Conservation (phyloP, 2,329 filamentous ascomycete genomes). For the Nemania bipapillata region DNA sequence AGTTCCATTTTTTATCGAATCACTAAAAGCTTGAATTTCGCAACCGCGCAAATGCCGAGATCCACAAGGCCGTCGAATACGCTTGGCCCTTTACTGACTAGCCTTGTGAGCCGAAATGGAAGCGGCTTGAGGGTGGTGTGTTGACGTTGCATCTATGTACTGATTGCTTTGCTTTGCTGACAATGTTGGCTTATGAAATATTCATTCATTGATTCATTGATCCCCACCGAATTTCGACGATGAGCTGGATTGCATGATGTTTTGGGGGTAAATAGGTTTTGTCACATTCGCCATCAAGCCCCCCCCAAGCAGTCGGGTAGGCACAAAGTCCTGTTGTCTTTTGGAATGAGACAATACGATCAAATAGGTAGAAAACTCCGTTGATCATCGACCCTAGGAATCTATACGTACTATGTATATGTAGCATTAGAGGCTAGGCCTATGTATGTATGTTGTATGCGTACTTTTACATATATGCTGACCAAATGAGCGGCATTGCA, state of each 20-base stretch:
- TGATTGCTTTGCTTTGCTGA: constrained; percentile 10
- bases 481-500: no score
- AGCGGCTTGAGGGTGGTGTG: constrained; percentile 29
- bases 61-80: constrained; percentile 24
- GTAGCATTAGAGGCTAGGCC: background rate
- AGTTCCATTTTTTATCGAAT: constrained; percentile 3
- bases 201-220: constrained; percentile 1
- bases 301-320: constrained; percentile 10
- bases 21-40: constrained; percentile 34
- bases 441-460: no score
- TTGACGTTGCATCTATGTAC: constrained; percentile 26
- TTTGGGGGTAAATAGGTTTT: constrained; percentile 16
- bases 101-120: constrained; percentile 26
- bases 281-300: constrained; percentile 16
- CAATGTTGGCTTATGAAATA: constrained; percentile 29
- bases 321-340: background rate
- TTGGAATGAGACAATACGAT: background rate
- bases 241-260: constrained; percentile 20
- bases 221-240: constrained; percentile 10
- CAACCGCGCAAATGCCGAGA: constrained; percentile 41
- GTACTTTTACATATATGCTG: no score
- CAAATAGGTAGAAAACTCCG: background rate
- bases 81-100: constrained; percentile 31
- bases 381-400: background rate
- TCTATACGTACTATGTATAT: background rate